Conservation (phyloP, 2,329 filamentous ascomycete species). For the Hypocreales sp. region DNA sequence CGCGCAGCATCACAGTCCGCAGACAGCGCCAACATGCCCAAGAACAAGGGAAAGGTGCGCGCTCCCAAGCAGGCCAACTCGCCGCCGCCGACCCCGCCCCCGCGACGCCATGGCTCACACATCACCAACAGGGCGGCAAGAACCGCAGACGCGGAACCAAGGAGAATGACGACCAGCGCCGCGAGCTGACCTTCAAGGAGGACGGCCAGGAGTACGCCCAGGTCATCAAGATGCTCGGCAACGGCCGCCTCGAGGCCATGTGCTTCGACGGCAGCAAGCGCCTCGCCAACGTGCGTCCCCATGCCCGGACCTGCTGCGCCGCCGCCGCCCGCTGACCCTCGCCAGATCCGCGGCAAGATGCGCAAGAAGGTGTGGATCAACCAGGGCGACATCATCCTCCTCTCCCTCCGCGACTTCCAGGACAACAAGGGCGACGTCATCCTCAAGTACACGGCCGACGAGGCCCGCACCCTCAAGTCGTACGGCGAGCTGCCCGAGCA, state of each 20-base stretch:
- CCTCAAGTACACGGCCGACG: slow-evolving; percentile 90
- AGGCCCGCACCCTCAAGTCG: slow-evolving; percentile 86
- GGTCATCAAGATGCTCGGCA: slow-evolving; percentile 79
- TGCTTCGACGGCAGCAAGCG: slow-evolving; percentile 72
- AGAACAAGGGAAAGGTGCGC: slow-evolving; percentile 97
- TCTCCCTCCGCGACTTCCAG: slow-evolving; percentile 82
- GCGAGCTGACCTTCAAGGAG: slow-evolving; percentile 97
- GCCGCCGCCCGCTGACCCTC: neutral
- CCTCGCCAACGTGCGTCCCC: slow-evolving; percentile 21
- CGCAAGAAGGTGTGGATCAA: slow-evolving; percentile 99
- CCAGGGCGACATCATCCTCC: slow-evolving; percentile 85
- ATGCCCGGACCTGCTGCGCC: neutral
- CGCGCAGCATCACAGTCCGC: neutral
- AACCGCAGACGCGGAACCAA: slow-evolving; percentile 98
- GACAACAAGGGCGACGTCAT: slow-evolving; percentile 95
- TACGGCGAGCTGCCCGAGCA: slow-evolving; percentile 95
- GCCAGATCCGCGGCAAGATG: slow-evolving; percentile 69
- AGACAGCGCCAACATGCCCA: slow-evolving; percentile 55
- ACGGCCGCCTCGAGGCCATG: slow-evolving; percentile 79
- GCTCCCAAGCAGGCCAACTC: slow-evolving; percentile 1
- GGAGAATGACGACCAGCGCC: slow-evolving; percentile 98
- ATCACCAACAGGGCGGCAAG: slow-evolving; percentile 66
- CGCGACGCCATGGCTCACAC: slow-evolving; percentile 6
- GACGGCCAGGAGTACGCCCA: slow-evolving; percentile 61
- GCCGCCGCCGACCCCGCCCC: slow-evolving; percentile 12